Evolutionary conservation across 495 filamentous ascomycete genomes (phyloP), one percentile per base, ranked within the genome.

Genomic region (Xylaria palmicola): DNA sequence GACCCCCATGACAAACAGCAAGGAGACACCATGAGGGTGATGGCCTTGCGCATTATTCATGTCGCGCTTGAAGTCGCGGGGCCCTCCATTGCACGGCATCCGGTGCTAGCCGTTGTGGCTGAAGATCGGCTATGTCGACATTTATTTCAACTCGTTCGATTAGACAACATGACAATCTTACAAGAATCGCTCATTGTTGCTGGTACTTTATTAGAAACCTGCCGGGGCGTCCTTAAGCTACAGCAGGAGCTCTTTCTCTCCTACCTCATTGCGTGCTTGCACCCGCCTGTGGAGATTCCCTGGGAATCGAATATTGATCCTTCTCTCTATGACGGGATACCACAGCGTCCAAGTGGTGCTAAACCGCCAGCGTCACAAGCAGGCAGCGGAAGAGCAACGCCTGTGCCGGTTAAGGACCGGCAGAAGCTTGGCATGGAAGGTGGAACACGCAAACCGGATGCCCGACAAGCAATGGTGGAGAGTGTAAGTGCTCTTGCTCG

Each of bases 381-480:
- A 6, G 83, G 76, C 63, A 97, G 92, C 66, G 94, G 94, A 12
- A 83, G 93, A 47, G 88, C 90, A 29, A 98, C 95, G 15, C 94
- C 94, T 10, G 92, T 98, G 20, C 88, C 92, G 1, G 90, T 98
- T 52, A 93, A 92, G 71, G 94, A 98, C 69, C 83, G 94, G 50
- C 92, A 96, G 70, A 93, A 91, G 72, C 82, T 99, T 10, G 94
- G 94, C 1, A 79, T 99, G 68, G 94, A 99, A 75, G 94, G 94
- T 3, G 93, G 94, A 29, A 84, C 89, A 1, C 83, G 94, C 50
- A 96, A 92, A 66, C 94, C 94, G 4, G 94, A 98, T 69, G 91
- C 94, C 45, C 81, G 95, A 64, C 95, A 99, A 74, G 94, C 94
- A 29, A 99, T 99, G 94, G 92, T 99, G 9, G 94, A 99, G 74